A percentile compares a stretch with the other conserved stretches of the same genome.
These are phyloP conservation scores for Astrephomene gubernaculifera DNA, from an alignment of 139 green algal genomes.

Conservation along the genomic window DNA sequence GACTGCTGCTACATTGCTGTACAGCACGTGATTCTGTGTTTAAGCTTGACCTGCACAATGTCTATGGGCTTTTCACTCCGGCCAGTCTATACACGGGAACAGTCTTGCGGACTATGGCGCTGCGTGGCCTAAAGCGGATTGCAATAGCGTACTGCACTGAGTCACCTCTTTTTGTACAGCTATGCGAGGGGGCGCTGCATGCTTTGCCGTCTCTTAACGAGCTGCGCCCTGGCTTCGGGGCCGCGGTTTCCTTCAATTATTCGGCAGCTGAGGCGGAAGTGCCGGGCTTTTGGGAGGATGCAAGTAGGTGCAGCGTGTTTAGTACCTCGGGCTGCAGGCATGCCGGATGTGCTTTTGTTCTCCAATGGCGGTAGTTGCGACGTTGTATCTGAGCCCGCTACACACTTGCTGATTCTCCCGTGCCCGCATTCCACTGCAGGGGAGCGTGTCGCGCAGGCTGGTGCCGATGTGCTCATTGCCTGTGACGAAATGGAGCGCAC, in stretches of 20 bases:
- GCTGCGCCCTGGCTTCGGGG: slow-evolving; percentile 18
- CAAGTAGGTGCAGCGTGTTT: no score
- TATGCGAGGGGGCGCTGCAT: slow-evolving; percentile 8
- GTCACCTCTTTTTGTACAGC: neutral
- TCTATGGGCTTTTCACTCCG: slow-evolving; percentile 26
- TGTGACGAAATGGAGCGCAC: slow-evolving; percentile 3
- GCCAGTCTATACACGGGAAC: slow-evolving; percentile 2
- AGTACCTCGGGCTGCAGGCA: no score
- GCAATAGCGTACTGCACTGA: neutral
- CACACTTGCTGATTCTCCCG: neutral
- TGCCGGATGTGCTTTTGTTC: no score
- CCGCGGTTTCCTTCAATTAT: slow-evolving; percentile 1
- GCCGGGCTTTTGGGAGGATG: neutral
- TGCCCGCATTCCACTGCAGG: neutral
- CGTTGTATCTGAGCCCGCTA: neutral
- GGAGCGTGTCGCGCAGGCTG: neutral
- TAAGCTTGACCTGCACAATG: neutral
- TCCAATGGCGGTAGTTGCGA: no score
- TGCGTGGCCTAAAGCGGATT: neutral
- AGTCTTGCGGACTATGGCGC: slow-evolving; percentile 17
- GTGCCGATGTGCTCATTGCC: slow-evolving; percentile 1
- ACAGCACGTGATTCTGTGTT: slow-evolving; percentile 33
- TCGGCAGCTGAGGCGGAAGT: neutral
- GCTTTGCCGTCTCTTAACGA: slow-evolving; percentile 3
- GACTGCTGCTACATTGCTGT: slow-evolving; percentile 32